Evolutionary conservation across 495 filamentous ascomycete species (phyloP).

Genomic region (Penicillium pancosmium): DNA sequence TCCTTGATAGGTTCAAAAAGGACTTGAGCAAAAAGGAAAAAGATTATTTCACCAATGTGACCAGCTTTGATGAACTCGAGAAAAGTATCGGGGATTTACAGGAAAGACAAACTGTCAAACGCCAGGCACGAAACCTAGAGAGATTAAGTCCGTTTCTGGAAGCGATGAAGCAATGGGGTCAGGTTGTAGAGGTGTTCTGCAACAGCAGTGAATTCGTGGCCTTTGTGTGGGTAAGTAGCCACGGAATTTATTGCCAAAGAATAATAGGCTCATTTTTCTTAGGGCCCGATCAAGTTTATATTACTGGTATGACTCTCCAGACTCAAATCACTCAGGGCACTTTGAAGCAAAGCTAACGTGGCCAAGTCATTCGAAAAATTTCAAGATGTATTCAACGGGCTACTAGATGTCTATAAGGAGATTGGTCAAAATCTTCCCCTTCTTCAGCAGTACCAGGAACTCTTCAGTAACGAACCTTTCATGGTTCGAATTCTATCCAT

Average conservation of each 20-base stretch:
- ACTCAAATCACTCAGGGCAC: too few species aligned
- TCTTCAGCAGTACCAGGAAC: not conserved
- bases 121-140: not conserved
- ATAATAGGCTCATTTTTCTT: not conserved
- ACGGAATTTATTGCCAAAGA: not conserved
- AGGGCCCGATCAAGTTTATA: not conserved
- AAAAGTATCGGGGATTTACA: not conserved
- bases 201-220: conserved; percentile 10
- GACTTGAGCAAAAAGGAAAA: conserved; percentile 1
- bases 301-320: not conserved
- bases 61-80: not conserved
- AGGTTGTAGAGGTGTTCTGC: conserved; percentile 8
- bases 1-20: conserved; percentile 2
- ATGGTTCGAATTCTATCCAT: not conserved
- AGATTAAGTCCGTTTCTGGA: conserved; percentile 3
- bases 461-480: not conserved
- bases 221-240: conserved; percentile 4
- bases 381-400: not conserved
- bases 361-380: not conserved
- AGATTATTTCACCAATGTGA: not conserved
- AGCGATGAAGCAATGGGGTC: conserved; percentile 6
- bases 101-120: not conserved
- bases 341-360: too few species aligned
- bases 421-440: not conserved
- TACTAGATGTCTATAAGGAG: not conserved